Percentiles rank a stretch among this genome's conserved stretches.
Conservation (phyloP, 164 flowering plant genomes). For the Hamamelis virginiana region DNA sequence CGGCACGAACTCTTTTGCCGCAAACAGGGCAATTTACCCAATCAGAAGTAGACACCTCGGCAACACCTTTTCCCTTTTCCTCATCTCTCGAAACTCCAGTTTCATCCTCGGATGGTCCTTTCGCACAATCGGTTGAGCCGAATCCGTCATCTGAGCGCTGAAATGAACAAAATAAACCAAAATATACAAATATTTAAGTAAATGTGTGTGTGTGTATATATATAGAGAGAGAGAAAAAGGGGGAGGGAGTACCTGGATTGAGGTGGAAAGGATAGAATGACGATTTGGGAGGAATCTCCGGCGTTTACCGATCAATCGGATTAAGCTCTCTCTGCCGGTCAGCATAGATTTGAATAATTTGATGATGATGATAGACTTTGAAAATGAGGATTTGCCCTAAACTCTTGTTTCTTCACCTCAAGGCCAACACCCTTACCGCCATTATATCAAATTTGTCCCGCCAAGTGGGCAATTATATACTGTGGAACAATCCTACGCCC, state of each 20-base stretch:
- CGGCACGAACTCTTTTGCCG: constrained; percentile 39
- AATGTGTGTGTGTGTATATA: too few species aligned
- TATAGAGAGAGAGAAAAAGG: too few species aligned
- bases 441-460: too few species aligned
- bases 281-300: constrained; percentile 67
- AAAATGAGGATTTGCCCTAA: background rate
- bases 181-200: background rate
- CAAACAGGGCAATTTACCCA: constrained; percentile 81
- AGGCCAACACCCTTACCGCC: too few species aligned
- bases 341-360: constrained; percentile 35
- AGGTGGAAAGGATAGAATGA: constrained; percentile 33
- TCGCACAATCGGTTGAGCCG: background rate
- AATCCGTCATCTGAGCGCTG: constrained; percentile 17
- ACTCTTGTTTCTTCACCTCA: background rate
- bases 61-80: constrained; percentile 10
- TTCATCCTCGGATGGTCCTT: constrained; percentile 11
- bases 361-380: background rate
- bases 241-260: constrained; percentile 15
- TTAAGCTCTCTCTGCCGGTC: constrained; percentile 70
- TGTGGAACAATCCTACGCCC: too few species aligned
- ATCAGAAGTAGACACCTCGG: constrained; percentile 17
- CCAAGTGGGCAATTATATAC: too few species aligned
- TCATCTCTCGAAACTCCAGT: background rate
- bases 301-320: constrained; percentile 73
- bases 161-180: background rate